A percentile compares a stretch with the other conserved stretches of the same genome.
Conservation (phyloP, 352 stramenopile genomes). For the Hyaloperonospora brassicae region DNA sequence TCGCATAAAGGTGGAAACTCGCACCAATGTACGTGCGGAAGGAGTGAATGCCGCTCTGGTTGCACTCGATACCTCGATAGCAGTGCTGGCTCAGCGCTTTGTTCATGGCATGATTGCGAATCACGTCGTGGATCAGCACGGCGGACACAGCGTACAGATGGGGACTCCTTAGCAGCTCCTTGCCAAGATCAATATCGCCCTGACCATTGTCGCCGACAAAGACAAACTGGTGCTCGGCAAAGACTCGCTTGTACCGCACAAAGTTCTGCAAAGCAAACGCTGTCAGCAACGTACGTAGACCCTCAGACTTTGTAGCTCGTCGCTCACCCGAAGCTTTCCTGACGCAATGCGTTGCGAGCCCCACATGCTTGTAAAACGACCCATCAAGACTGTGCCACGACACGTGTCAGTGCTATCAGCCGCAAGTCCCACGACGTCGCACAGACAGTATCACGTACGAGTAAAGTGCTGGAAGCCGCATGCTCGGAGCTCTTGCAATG, state of each 20-base stretch:
- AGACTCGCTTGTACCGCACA: slow-evolving; percentile 59
- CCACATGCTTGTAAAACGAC: slow-evolving; percentile 51
- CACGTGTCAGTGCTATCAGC: background rate
- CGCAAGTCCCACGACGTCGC: background rate
- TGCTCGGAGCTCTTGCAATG: slow-evolving; percentile 47
- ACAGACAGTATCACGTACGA: slow-evolving; percentile 26
- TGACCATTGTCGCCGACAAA: slow-evolving; percentile 81
- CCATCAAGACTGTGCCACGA: slow-evolving; percentile 52
- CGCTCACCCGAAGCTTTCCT: slow-evolving; percentile 55
- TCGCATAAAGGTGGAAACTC: slow-evolving; percentile 42
- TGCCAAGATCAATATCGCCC: slow-evolving; percentile 74
- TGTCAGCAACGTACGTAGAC: slow-evolving; percentile 1
- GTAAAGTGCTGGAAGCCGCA: slow-evolving; percentile 74
- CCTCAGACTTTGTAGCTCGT: background rate
- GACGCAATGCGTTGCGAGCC: slow-evolving; percentile 57
- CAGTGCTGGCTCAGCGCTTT: slow-evolving; percentile 24
- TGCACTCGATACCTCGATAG: slow-evolving; percentile 60
- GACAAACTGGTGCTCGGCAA: slow-evolving; percentile 65
- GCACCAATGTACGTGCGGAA: slow-evolving; percentile 80
- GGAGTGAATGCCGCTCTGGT: slow-evolving; percentile 51
- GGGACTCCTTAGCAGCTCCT: slow-evolving; percentile 47
- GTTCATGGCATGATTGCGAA: slow-evolving; percentile 50
- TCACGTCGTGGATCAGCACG: slow-evolving; percentile 78
- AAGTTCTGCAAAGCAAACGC: slow-evolving; percentile 43
- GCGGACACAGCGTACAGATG: slow-evolving; percentile 43